Base-by-base conservation (phyloP, 139 green algal genomes). In the Coelastrella sp. region DNA sequence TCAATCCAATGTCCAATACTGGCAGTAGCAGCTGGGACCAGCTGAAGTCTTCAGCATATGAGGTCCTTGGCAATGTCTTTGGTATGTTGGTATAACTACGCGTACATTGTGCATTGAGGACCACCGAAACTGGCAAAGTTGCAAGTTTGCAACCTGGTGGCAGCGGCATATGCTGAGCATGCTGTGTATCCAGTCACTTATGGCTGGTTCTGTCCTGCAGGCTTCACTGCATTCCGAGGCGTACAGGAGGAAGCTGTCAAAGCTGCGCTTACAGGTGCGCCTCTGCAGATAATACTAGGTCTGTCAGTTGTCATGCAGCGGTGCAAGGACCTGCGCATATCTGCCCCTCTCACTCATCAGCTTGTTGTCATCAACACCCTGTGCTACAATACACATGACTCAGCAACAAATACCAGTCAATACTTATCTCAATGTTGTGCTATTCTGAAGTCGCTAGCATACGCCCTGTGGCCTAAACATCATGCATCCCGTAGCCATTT, bases 171-270 rank as follows among this genome's bases (percentile, higher is more conserved):
- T 53, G 67, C 67, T 48, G 25, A 21, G 37, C 37, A 77, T 77
- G 67, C 34, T 76, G 15, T 8, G 71, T 8, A 13, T n/a, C 37
- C 25, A n/a, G 5, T 4, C 9, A 34, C 27, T 23, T 23, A 38
- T 37, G 37, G 35, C n/a, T 78, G 69, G 37, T 77, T 11, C 68
- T 78, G 69, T 79, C 15, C n/a, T 82, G 25, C 60, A 88, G 87
- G 87, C 0, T 86, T 79, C 9, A 37, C 80, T 1, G 38, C 32
- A 2, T 90, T 90, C 53, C 60, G 83, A 2, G 87, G 87, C 7
- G 71, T 76, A 3, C 87, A 90, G 35, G 83, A 90, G 62, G 83
- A 85, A 4, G 87, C 87, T 0, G 63, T 90, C 5, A 60, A 57
- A 5, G 79, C 69, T 19, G 87, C 69, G 2, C 17, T 90, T 19